phyloP scores from a whole-genome alignment of 1,139 yeast species.

The Hansenula sp. region DNA sequence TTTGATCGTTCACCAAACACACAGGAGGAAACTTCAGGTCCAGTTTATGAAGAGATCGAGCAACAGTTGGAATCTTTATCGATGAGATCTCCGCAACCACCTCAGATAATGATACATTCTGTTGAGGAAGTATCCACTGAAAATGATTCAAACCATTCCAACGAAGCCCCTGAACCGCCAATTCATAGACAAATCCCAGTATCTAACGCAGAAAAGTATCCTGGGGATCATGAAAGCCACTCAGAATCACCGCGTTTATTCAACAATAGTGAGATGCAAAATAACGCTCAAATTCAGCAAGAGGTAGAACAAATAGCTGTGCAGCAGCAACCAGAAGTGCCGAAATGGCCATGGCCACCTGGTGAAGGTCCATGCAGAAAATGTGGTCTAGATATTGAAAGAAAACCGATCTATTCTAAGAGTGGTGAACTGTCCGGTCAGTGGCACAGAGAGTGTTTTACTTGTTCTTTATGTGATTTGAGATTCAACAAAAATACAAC shows the following conservation, averaged over 20 bases:
- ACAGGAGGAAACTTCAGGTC: not conserved
- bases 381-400: slow-evolving; percentile 49
- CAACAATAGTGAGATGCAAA: no score
- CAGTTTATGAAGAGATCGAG: slow-evolving; percentile 13
- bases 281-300: not conserved
- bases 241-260: not conserved
- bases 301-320: not conserved
- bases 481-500: slow-evolving; percentile 58
- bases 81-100: slow-evolving; percentile 1
- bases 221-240: not conserved
- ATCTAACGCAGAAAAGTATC: not conserved
- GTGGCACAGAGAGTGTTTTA: slow-evolving; percentile 89
- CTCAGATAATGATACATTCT: slow-evolving; percentile 12
- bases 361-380: slow-evolving; percentile 74
- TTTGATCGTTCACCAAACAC: not conserved
- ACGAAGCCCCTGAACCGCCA: not conserved
- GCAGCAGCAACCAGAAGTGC: not conserved
- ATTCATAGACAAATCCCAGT: not conserved
- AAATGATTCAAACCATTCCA: not conserved
- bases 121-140: slow-evolving; percentile 7
- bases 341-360: slow-evolving; percentile 31
- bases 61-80: slow-evolving; percentile 12
- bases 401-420: slow-evolving; percentile 63
- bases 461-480: slow-evolving; percentile 60
- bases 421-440: slow-evolving; percentile 84